These are phyloP conservation scores for Trematosphaeria pertusa DNA, from an alignment of 2,329 filamentous ascomycete genomes.

Conservation along the genomic window DNA sequence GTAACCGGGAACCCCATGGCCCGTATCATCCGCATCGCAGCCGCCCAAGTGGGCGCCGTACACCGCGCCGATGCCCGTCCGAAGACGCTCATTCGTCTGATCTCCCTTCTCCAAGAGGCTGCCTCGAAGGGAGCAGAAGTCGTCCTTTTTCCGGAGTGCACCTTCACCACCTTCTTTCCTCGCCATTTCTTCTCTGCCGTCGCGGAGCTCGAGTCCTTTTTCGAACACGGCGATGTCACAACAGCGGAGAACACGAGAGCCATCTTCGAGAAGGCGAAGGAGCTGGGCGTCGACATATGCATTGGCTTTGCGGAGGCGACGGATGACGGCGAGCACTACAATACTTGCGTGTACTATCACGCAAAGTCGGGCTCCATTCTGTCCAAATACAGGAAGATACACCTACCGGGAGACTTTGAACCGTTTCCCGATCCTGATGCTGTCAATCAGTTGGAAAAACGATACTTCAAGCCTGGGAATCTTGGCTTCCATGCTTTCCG, in stretches of 20 bases:
- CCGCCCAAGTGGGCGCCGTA: conserved; percentile 60
- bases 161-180: conserved; percentile 64
- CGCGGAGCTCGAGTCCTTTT: conserved; percentile 55
- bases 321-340: conserved; percentile 41
- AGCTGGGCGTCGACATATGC: conserved; percentile 58
- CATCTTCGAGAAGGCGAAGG: conserved; percentile 56
- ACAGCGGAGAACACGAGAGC: conserved; percentile 52
- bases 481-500: conserved; percentile 54
- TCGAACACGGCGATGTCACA: conserved; percentile 54
- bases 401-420: conserved; percentile 27
- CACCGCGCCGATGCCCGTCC: conserved; percentile 49
- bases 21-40: conserved; percentile 55
- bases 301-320: conserved; percentile 61
- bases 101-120: conserved; percentile 56
- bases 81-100: conserved; percentile 55
- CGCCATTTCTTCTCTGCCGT: conserved; percentile 55
- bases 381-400: conserved; percentile 27
- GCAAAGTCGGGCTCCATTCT: conserved; percentile 22
- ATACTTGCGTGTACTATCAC: conserved; percentile 30
- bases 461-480: conserved; percentile 60
- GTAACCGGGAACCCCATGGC: too few relatives aligned
- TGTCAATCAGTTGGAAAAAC: conserved; percentile 62
- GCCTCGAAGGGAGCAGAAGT: conserved; percentile 53
- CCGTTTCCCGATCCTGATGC: conserved; percentile 48
- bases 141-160: conserved; percentile 61